Evolutionary conservation across 108 stramenopile genomes (phyloP).

Genomic region (Fragilariopsis cylindrus): DNA sequence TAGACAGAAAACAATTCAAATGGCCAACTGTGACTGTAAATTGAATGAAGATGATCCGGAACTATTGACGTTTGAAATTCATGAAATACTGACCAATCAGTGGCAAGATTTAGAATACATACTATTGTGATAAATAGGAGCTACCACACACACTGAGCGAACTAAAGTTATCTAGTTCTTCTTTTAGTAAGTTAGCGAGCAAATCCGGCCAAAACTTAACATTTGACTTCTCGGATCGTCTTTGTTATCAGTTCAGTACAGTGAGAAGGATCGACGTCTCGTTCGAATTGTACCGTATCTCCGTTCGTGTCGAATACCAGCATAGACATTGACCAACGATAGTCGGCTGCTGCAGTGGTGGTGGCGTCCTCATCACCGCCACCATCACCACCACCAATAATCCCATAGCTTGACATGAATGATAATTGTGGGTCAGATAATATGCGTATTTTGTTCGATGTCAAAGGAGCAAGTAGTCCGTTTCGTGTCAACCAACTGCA

Average conservation of each 20-base stretch:
- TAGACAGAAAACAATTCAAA: too few relatives aligned
- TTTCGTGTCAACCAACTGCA: constrained; percentile 6
- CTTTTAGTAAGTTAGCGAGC: too few relatives aligned
- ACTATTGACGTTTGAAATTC: too few relatives aligned
- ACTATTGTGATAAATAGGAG: too few relatives aligned
- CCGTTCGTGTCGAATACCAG: constrained; percentile 18
- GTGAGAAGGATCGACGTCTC: constrained; percentile 9
- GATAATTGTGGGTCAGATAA: constrained; percentile 6
- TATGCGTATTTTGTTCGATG: constrained; percentile 5
- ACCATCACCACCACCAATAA: background rate
- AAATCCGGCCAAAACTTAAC: too few relatives aligned
- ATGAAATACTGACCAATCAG: too few relatives aligned
- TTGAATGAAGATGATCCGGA: too few relatives aligned
- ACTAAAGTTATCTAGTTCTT: too few relatives aligned
- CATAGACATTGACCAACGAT: constrained; percentile 20
- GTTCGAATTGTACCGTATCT: background rate
- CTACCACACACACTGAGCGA: too few relatives aligned
- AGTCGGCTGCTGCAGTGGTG: background rate
- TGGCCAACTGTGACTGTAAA: too few relatives aligned
- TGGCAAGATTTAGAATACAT: too few relatives aligned
- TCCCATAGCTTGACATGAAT: constrained; percentile 1
- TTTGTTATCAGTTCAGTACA: background rate
- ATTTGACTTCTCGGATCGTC: background rate
- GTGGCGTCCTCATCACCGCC: background rate
- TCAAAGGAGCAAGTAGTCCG: background rate